Conservation (phyloP, 331 rosid species). For the Acacia concinna region DNA sequence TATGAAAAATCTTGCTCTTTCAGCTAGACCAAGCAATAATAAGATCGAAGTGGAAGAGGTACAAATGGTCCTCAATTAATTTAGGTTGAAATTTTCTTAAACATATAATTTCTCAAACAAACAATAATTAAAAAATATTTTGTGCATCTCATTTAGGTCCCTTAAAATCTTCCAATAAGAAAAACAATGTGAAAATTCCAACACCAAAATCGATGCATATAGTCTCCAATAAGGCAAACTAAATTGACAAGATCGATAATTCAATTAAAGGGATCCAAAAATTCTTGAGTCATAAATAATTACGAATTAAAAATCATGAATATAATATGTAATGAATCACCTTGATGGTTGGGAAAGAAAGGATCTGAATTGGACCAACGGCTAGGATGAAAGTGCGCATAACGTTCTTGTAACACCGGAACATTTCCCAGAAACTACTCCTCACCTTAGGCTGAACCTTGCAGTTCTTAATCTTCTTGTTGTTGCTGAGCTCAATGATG, state of each 20-base stretch:
- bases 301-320: too few relatives aligned
- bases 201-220: not conserved
- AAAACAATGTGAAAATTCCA: too few relatives aligned
- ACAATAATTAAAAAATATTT: too few relatives aligned
- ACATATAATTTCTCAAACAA: not conserved
- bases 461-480: slow-evolving; percentile 32
- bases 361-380: slow-evolving; percentile 65
- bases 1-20: not conserved
- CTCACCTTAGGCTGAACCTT: slow-evolving; percentile 63
- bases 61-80: too few relatives aligned
- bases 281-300: too few relatives aligned
- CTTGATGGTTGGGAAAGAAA: slow-evolving; percentile 57
- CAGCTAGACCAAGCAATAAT: too few relatives aligned
- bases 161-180: not conserved
- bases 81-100: too few relatives aligned
- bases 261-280: too few relatives aligned
- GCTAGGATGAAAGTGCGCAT: slow-evolving; percentile 50
- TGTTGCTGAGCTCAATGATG: slow-evolving; percentile 38
- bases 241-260: too few relatives aligned
- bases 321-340: not conserved
- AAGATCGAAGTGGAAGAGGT: too few relatives aligned
- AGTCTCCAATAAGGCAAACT: too few relatives aligned
- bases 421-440: slow-evolving; percentile 37
- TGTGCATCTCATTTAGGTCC: not conserved
- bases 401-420: slow-evolving; percentile 52